Percentiles rank a stretch among this genome's conserved stretches.
phyloP scores from a whole-genome alignment of 805 yeast genomes.

The Groenewaldozyma salmanticensis region DNA sequence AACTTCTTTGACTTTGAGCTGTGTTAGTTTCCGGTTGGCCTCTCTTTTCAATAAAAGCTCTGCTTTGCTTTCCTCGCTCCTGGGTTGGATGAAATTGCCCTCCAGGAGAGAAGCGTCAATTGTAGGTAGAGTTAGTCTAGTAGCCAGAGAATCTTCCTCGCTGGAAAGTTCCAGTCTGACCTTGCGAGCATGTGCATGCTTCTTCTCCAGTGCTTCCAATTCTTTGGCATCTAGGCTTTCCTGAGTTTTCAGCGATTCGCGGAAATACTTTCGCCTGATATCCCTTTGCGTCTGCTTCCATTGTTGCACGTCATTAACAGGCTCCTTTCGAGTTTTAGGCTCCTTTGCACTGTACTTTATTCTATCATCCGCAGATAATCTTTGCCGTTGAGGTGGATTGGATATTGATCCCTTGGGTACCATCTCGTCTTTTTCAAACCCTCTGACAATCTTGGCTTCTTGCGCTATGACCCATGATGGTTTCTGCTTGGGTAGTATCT shows the following conservation, averaged over 20 bases:
- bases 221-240: conserved; percentile 39
- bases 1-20: conserved; percentile 42
- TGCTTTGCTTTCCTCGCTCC: conserved; percentile 62
- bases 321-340: conserved; percentile 29
- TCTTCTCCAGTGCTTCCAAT: conserved; percentile 28
- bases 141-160: conserved; percentile 34
- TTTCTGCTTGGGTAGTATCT: conserved; percentile 52
- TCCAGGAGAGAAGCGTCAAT: conserved; percentile 45
- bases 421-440: conserved; percentile 54
- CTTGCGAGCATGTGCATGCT: conserved; percentile 28
- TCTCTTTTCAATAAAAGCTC: conserved; percentile 48
- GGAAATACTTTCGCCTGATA: conserved; percentile 62
- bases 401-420: conserved; percentile 53
- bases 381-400: conserved; percentile 41
- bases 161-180: conserved; percentile 19
- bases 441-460: conserved; percentile 48
- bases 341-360: conserved; percentile 43
- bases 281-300: conserved; percentile 47
- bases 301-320: conserved; percentile 26
- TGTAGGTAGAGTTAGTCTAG: conserved; percentile 67
- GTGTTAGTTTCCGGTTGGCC: conserved; percentile 52
- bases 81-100: conserved; percentile 61
- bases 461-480: conserved; percentile 23
- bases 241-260: conserved; percentile 50
- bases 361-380: conserved; percentile 48